Conservation (phyloP, 1,284 basidiomycete species). For the Neotropicomus parvogracilis region DNA sequence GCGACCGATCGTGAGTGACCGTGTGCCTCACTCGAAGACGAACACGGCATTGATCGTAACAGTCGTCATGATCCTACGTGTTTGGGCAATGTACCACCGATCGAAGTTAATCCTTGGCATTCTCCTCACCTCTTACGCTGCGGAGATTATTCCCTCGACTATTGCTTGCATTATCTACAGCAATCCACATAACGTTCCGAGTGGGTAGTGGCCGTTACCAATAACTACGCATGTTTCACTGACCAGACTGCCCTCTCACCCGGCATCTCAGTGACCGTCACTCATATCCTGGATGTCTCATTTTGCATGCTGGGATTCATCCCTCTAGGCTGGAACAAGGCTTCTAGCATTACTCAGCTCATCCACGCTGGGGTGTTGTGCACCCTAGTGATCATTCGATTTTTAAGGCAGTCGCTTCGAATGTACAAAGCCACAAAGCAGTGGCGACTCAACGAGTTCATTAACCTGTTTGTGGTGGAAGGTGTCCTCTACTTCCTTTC, state of each 20-base stretch:
- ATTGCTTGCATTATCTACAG: conserved; percentile 4
- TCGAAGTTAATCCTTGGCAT: conserved; percentile 7
- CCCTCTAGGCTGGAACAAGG: background rate
- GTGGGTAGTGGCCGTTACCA: background rate
- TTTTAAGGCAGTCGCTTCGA: conserved; percentile 1
- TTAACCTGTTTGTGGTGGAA: conserved; percentile 9
- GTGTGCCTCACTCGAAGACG: background rate
- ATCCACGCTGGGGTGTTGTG: conserved; percentile 7
- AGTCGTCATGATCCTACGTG: conserved; percentile 17
- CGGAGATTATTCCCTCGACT: conserved; percentile 1
- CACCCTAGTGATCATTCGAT: conserved; percentile 4
- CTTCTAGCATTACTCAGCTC: conserved; percentile 1
- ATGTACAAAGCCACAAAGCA: conserved; percentile 8
- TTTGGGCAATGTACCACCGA: conserved; percentile 15
- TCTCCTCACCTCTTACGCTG: conserved; percentile 2
- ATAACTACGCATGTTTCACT: background rate
- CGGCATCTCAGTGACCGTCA: background rate
- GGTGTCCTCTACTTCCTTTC: conserved; percentile 16
- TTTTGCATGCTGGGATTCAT: background rate
- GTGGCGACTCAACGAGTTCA: conserved; percentile 8
- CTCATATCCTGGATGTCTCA: background rate
- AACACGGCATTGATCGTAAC: background rate
- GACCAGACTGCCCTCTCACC: background rate
- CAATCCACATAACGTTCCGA: background rate
- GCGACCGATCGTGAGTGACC: conserved; percentile 6